Evolutionary conservation across 257 asterid species (phyloP), one percentile per base, ranked within the genome.

Genomic region (Solanum virginianum): DNA sequence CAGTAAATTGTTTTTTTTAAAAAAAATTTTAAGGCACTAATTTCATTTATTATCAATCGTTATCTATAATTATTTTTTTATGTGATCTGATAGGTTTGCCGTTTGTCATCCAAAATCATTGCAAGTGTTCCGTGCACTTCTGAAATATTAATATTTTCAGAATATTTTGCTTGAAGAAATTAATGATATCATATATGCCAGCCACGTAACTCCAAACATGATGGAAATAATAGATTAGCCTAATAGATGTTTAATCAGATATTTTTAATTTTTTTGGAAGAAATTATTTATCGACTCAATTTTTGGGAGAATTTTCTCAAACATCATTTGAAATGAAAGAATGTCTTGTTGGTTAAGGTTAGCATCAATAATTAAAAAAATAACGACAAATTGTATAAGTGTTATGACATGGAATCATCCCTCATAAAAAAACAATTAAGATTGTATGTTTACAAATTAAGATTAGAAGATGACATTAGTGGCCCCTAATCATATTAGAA

Each of bases 321-420:
- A 15, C 4, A 41, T 29, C 47, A 66, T 66, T 66, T 66, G 3
- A 32, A 66, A 66, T 66, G 47, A 66, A 29, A 32, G 74, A 14
- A 32, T 32, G 43, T 75, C 81, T 47, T 22, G 60, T 49, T 22
- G 60, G 81, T 16, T 75, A 75, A 75, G 81, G 62, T 15, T 32
- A 13, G 74, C 60, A 8, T 59, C 85, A 86, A 83, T 88, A 83
- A 85, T 85, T 68, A 83, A 54, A 59, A 70, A 85, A 80, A 88
- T 84, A 26, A 59, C 54, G 90, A 83, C 88, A 88, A 81, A n/a
- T 10, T 81, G 41, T 81, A 8, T 24, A 13, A n/a, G 24, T 60
- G 56, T 81, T 45, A 36, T 81, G 54, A 57, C 39, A 59, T 22
- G 57, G 57, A 81, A 39, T 81, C 47, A n/a, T 81, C 26, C 26